These are phyloP conservation scores for Tinospora cordifolia DNA, from an alignment of 164 flowering plant species.

Conservation along the genomic window DNA sequence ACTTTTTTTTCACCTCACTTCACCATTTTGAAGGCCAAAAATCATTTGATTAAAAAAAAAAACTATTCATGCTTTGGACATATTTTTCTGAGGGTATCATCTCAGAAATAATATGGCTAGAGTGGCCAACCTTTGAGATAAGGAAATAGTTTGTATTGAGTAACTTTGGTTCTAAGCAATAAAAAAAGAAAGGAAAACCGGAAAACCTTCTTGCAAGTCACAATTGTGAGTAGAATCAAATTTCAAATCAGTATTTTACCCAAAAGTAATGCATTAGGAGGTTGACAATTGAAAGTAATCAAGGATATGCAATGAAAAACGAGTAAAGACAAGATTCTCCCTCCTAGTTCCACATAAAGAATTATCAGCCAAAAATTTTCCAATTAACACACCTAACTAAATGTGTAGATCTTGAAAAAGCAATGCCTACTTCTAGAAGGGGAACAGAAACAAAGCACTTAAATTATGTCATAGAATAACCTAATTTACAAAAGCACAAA, in stretches of 20 bases:
- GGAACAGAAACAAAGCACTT: not conserved
- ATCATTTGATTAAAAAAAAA: no score
- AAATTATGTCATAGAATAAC: not conserved
- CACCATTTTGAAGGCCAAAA: no score
- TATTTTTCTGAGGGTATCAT: no score
- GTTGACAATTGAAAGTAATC: not conserved
- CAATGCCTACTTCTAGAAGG: no score
- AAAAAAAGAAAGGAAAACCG: not conserved
- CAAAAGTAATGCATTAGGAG: not conserved
- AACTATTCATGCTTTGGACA: no score
- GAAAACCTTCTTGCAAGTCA: not conserved
- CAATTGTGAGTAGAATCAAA: not conserved
- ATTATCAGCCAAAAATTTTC: not conserved
- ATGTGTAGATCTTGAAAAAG: not conserved
- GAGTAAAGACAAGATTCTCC: not conserved
- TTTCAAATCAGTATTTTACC: not conserved
- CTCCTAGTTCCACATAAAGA: not conserved
- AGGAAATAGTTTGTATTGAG: not conserved
- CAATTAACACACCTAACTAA: not conserved
- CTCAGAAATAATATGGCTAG: not conserved
- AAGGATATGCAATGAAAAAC: not conserved
- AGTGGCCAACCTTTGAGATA: not conserved
- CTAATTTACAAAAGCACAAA: no score
- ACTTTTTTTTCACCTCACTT: not conserved
- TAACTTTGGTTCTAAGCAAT: not conserved